These are phyloP conservation scores for Tolypocladium paradoxum DNA, from an alignment of 2,329 filamentous ascomycete genomes.

Conservation along the genomic window DNA sequence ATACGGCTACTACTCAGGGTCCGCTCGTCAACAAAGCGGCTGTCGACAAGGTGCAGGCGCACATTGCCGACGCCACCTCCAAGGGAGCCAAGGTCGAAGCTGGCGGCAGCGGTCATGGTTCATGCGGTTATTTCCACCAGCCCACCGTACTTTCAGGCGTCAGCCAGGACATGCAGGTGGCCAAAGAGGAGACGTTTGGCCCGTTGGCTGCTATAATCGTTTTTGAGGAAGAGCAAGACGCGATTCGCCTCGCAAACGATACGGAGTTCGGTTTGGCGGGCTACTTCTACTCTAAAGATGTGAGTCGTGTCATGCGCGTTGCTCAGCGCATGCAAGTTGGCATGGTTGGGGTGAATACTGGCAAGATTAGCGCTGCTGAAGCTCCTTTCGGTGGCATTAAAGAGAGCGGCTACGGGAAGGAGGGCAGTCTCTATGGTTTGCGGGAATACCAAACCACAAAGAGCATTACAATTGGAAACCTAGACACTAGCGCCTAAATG, in stretches of 20 bases:
- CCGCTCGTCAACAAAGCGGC: conserved; percentile 80
- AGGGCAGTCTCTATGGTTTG: conserved; percentile 67
- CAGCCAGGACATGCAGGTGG: conserved; percentile 74
- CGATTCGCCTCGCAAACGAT: conserved; percentile 70
- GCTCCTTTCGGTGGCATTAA: conserved; percentile 71
- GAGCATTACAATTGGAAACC: too few species aligned
- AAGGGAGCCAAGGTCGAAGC: conserved; percentile 67
- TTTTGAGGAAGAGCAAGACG: conserved; percentile 82
- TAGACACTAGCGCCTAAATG: too few species aligned
- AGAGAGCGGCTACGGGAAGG: conserved; percentile 68
- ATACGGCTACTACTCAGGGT: conserved; percentile 61
- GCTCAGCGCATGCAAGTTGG: conserved; percentile 68
- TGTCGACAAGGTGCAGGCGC: conserved; percentile 64
- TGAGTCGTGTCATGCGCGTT: conserved; percentile 49
- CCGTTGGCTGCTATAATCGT: conserved; percentile 83
- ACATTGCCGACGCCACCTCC: conserved; percentile 66
- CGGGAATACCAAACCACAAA: conserved; percentile 68
- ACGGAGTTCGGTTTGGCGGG: conserved; percentile 82
- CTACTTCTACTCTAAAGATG: conserved; percentile 73
- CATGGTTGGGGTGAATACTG: conserved; percentile 80
- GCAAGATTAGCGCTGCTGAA: conserved; percentile 47
- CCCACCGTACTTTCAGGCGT: conserved; percentile 84
- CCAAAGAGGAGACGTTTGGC: conserved; percentile 87
- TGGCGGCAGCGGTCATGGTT: conserved; percentile 64
- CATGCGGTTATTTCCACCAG: conserved; percentile 80